Conservation (phyloP, 345 rosid genomes). For the Citrus sinensis region DNA sequence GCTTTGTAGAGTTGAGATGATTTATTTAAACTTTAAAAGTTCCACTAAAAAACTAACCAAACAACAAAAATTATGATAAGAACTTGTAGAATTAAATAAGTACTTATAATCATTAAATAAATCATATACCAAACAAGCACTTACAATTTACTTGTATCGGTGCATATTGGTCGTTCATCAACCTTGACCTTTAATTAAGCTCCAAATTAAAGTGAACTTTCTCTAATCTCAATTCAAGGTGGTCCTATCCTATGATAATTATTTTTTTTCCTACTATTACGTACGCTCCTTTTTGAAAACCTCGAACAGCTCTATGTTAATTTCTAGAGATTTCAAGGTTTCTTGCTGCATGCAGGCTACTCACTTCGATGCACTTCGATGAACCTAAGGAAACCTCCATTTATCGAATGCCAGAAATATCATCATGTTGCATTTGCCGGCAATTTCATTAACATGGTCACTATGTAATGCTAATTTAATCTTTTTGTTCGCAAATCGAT, state of each 20-base stretch:
- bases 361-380: background rate
- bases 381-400: background rate
- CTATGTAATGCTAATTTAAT: background rate
- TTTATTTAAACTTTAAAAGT: too few relatives aligned
- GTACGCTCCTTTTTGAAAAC: background rate
- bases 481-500: background rate
- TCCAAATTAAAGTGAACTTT: background rate
- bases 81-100: accelerated
- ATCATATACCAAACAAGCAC: too few relatives aligned
- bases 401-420: background rate
- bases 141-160: too few relatives aligned
- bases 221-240: background rate
- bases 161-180: too few relatives aligned
- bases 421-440: background rate
- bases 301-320: background rate
- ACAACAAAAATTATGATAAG: too few relatives aligned
- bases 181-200: too few relatives aligned
- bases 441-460: background rate
- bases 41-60: too few relatives aligned
- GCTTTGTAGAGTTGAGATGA: too few relatives aligned
- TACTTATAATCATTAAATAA: too few relatives aligned
- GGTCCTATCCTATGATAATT: too few relatives aligned
- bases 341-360: background rate
- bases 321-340: too few relatives aligned
- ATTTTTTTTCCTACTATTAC: background rate